A percentile compares a stretch with the other conserved stretches of the same genome.
phyloP scores from a whole-genome alignment of 2,329 filamentous ascomycete species.

The Aspergillus sclerotialis region DNA sequence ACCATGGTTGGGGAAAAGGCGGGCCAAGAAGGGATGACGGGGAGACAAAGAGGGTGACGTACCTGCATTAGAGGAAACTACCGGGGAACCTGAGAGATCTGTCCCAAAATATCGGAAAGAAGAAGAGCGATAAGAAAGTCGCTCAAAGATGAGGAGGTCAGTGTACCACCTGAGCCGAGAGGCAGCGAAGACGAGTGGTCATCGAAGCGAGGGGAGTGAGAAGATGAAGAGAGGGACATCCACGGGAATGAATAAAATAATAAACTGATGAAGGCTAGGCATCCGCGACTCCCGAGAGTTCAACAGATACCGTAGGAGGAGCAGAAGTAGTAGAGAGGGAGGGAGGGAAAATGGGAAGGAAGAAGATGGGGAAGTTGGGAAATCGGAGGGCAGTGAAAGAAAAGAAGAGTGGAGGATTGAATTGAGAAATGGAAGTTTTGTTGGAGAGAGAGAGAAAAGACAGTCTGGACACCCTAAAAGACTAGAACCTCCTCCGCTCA shows the following conservation, averaged over 20 bases:
- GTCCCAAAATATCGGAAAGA: slow-evolving; percentile 20
- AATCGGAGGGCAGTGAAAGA: slow-evolving; percentile 1
- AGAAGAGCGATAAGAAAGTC: slow-evolving; percentile 15
- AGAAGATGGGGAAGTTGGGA: slow-evolving; percentile 2
- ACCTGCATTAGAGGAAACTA: slow-evolving; percentile 34
- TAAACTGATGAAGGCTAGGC: slow-evolving; percentile 12
- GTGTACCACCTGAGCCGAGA: slow-evolving; percentile 30
- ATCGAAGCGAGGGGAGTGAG: slow-evolving; percentile 35
- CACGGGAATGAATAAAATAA: slow-evolving; percentile 13
- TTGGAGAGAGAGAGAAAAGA: slow-evolving; percentile 2
- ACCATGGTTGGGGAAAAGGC: neutral
- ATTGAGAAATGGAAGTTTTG: slow-evolving; percentile 2
- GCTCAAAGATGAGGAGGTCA: slow-evolving; percentile 24
- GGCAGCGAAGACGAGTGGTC: slow-evolving; percentile 24
- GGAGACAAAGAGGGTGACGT: slow-evolving; percentile 12
- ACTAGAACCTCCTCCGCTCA: neutral
- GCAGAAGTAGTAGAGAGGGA: slow-evolving; percentile 1
- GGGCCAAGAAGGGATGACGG: slow-evolving; percentile 1
- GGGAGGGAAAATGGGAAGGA: slow-evolving; percentile 1
- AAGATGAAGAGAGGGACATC: slow-evolving; percentile 13
- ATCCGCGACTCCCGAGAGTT: slow-evolving; percentile 12
- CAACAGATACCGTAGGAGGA: slow-evolving; percentile 1
- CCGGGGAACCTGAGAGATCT: slow-evolving; percentile 14
- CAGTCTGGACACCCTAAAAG: slow-evolving; percentile 1
- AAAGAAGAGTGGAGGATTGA: slow-evolving; percentile 5